A percentile compares a stretch with the other conserved stretches of the same genome.
These are phyloP conservation scores for Coemansia sp. DNA, from an alignment of 192 early-diverging fungal genomes.

Conservation along the genomic window DNA sequence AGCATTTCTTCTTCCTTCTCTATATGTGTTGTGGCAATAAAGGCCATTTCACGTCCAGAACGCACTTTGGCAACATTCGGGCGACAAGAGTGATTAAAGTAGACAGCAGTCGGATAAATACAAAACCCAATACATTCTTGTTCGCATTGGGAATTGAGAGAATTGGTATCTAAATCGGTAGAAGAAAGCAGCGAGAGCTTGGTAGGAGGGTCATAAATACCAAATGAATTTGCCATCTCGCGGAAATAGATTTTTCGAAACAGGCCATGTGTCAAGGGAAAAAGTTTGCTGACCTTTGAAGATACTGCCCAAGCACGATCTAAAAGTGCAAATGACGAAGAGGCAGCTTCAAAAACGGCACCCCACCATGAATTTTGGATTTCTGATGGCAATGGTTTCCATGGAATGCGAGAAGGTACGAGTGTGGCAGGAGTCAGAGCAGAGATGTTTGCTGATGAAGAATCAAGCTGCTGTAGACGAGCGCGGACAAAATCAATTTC, in stretches of 20 bases:
- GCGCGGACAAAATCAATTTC: conserved; percentile 26
- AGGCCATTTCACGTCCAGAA: conserved; percentile 49
- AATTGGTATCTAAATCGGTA: neutral
- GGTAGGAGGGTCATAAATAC: conserved; percentile 57
- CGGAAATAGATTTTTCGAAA: conserved; percentile 60
- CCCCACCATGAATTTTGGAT: conserved; percentile 32
- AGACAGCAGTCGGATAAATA: conserved; percentile 62
- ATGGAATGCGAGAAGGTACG: conserved; percentile 26
- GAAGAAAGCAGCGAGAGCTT: conserved; percentile 15
- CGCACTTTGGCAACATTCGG: conserved; percentile 59
- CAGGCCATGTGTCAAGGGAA: conserved; percentile 22
- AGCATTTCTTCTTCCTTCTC: conserved; percentile 58
- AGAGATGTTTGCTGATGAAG: conserved; percentile 1
- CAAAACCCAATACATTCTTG: conserved; percentile 59
- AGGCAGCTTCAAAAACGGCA: conserved; percentile 11
- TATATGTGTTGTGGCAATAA: conserved; percentile 48
- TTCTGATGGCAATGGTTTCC: conserved; percentile 8
- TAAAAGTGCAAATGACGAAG: conserved; percentile 24
- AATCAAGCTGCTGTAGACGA: conserved; percentile 7
- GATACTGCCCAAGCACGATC: conserved; percentile 16
- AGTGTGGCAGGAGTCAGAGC: conserved; percentile 23
- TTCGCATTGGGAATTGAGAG: conserved; percentile 15
- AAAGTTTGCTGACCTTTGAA: neutral
- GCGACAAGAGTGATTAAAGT: conserved; percentile 67
- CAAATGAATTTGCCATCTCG: conserved; percentile 70